phyloP scores from a whole-genome alignment of 176 grass and related monocot genomes.

The Lolium multiflorum region DNA sequence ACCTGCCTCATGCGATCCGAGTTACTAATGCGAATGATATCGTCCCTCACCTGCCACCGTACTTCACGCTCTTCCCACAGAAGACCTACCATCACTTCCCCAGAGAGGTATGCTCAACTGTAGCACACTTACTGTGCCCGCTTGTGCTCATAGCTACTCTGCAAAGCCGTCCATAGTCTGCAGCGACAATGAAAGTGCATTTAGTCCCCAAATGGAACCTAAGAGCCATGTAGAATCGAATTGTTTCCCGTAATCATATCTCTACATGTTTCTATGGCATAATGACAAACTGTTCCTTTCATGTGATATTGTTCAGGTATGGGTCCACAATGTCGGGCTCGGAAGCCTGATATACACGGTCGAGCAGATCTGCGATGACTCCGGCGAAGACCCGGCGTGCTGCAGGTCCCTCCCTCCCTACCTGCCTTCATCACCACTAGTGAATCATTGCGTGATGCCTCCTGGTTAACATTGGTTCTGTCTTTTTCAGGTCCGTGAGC shows the following conservation, averaged over 20 bases:
- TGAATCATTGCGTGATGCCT: not conserved
- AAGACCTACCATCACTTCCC: constrained; percentile 98
- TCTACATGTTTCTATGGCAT: not conserved
- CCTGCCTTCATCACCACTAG: not conserved
- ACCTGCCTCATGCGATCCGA: constrained; percentile 74
- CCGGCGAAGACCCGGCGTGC: constrained; percentile 85
- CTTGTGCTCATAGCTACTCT: not conserved
- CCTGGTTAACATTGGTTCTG: not conserved
- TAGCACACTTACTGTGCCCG: not conserved
- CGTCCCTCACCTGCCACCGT: constrained; percentile 90
- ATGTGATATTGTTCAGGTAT: constrained; percentile 58
- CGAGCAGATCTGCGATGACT: constrained; percentile 78
- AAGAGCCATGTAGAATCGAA: not conserved
- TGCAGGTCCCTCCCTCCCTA: constrained; percentile 56
- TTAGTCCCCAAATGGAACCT: not conserved
- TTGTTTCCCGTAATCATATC: not conserved
- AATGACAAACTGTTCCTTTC: not conserved
- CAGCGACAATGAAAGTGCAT: not conserved
- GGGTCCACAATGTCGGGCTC: constrained; percentile 62
- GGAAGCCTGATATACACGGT: constrained; percentile 62
- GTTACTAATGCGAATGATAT: constrained; percentile 82
- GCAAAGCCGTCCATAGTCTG: not conserved
- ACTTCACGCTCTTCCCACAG: constrained; percentile 74
- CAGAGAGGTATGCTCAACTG: constrained; percentile 64
- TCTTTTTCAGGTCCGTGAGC: constrained; percentile 60